A percentile compares a stretch with the other conserved stretches of the same genome.
Evolutionary conservation across 2,329 filamentous ascomycete species (phyloP).

Genomic region (Ophidiomyces ophidiicola): DNA sequence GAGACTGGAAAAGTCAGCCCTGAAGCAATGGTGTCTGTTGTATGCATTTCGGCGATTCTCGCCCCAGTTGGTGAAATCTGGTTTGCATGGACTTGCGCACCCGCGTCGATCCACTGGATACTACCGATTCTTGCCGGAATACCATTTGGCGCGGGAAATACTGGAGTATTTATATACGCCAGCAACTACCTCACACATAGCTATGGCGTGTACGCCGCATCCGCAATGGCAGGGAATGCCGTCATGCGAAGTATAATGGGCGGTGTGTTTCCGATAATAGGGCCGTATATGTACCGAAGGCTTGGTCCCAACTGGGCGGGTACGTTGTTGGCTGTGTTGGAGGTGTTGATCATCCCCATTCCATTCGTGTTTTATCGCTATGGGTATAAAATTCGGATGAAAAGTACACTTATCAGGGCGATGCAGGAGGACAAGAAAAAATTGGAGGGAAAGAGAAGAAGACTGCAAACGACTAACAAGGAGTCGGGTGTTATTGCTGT

Average conservation of each 20-base stretch:
- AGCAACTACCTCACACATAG: constrained; percentile 67
- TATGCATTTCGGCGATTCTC: constrained; percentile 63
- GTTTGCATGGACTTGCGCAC: constrained; percentile 80
- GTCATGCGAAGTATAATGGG: constrained; percentile 61
- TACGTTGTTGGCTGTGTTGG: constrained; percentile 60
- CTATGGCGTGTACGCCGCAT: constrained; percentile 72
- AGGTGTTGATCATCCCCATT: constrained; percentile 63
- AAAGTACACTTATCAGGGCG: constrained; percentile 44
- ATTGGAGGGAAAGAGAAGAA: constrained; percentile 31
- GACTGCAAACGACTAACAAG: not conserved
- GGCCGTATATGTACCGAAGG: constrained; percentile 55
- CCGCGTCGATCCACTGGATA: constrained; percentile 67
- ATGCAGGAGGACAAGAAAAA: constrained; percentile 44
- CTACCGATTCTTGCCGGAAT: constrained; percentile 65
- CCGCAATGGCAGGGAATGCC: constrained; percentile 66
- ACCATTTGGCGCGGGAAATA: constrained; percentile 67
- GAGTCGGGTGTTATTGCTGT: not conserved
- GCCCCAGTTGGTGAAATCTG: constrained; percentile 69
- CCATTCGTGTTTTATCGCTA: constrained; percentile 64
- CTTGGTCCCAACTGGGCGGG: constrained; percentile 69
- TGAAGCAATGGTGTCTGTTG: constrained; percentile 68
- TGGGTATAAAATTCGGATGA: constrained; percentile 44
- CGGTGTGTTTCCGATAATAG: constrained; percentile 66
- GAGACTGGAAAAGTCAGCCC: constrained; percentile 60
- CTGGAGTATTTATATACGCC: constrained; percentile 68